Conservation (phyloP, 1,284 basidiomycete genomes). For the Pyrrhoderma lamaoense region DNA sequence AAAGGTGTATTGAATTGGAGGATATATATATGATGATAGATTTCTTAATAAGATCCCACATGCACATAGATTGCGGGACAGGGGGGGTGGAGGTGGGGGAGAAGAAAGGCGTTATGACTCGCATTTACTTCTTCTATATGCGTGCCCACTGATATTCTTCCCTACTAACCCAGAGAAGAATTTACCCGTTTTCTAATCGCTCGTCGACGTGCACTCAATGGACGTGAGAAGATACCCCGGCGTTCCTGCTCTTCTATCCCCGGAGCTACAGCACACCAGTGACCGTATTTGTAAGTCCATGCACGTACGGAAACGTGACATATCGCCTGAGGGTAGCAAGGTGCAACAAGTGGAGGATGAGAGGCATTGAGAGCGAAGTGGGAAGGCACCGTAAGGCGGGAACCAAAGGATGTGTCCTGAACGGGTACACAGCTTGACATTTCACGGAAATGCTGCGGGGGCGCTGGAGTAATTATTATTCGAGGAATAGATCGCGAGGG, state of each 20-base stretch:
- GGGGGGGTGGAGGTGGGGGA: too few relatives aligned
- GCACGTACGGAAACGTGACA: conserved; percentile 25
- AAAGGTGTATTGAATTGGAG: too few relatives aligned
- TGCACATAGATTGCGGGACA: not conserved
- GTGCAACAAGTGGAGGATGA: conserved; percentile 37
- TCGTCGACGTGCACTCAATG: conserved; percentile 22
- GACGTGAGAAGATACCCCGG: conserved; percentile 35
- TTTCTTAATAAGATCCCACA: too few relatives aligned
- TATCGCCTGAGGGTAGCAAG: conserved; percentile 10
- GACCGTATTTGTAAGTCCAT: conserved; percentile 46
- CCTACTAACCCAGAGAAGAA: not conserved
- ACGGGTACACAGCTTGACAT: conserved; percentile 41
- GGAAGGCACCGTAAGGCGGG: conserved; percentile 43
- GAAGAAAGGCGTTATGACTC: conserved; percentile 1
- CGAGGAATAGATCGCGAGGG: conserved; percentile 34
- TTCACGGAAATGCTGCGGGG: conserved; percentile 29
- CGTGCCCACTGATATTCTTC: not conserved
- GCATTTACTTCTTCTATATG: conserved; percentile 8
- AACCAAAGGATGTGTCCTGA: conserved; percentile 47
- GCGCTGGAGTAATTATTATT: conserved; percentile 45
- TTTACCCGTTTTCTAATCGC: conserved; percentile 3
- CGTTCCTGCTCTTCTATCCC: conserved; percentile 40
- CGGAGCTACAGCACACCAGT: conserved; percentile 45
- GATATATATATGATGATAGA: too few relatives aligned
- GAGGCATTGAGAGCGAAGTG: conserved; percentile 41